phyloP scores from a whole-genome alignment of 208 protist genomes.

The Crithidia mellificae region DNA sequence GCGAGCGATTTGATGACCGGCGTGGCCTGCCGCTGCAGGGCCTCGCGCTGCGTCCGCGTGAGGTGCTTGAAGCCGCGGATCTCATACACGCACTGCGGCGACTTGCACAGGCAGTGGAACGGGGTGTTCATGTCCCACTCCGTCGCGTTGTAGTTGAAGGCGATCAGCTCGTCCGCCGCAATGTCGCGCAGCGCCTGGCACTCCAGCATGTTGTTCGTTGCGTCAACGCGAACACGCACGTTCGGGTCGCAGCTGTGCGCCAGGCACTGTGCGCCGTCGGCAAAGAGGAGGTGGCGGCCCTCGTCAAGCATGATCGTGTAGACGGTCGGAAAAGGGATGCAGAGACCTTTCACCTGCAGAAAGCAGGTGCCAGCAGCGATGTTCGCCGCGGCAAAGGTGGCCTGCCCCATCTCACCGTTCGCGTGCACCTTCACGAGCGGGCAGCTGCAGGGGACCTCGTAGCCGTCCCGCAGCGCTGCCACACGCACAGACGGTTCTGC shows the following conservation, averaged over 20 bases:
- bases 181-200: conserved; percentile 79
- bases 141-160: conserved; percentile 83
- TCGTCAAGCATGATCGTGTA: conserved; percentile 73
- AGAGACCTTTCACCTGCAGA: conserved; percentile 56
- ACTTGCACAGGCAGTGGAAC: conserved; percentile 75
- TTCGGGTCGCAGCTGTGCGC: conserved; percentile 88
- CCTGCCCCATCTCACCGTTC: conserved; percentile 64
- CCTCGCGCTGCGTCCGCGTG: conserved; percentile 45
- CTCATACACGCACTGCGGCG: conserved; percentile 55
- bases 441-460: conserved; percentile 41
- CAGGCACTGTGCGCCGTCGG: conserved; percentile 72
- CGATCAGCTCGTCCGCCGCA: conserved; percentile 54
- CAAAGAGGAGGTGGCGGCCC: conserved; percentile 71
- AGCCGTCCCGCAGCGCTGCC: conserved; percentile 56
- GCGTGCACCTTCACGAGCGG: conserved; percentile 52
- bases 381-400: conserved; percentile 48
- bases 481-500: conserved; percentile 47
- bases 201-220: conserved; percentile 67
- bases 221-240: conserved; percentile 62
- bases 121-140: conserved; percentile 82
- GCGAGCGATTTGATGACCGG: conserved; percentile 63
- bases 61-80: conserved; percentile 85
- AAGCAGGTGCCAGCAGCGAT: conserved; percentile 66
- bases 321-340: conserved; percentile 67
- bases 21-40: conserved; percentile 47